Conservation (phyloP, 2,329 filamentous ascomycete species). For the Diaporthe sp. region DNA sequence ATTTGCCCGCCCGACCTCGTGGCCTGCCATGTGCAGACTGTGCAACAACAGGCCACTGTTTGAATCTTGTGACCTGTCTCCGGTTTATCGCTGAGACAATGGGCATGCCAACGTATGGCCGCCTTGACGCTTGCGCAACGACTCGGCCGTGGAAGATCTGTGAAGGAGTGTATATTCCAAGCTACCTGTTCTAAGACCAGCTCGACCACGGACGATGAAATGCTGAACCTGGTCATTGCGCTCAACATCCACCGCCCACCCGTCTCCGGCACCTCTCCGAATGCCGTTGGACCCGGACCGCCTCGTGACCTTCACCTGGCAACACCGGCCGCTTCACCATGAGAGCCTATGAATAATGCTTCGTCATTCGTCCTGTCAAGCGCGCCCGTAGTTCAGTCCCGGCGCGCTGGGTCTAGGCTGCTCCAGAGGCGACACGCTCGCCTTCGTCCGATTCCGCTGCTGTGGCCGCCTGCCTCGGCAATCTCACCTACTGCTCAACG, state of each 20-base stretch:
- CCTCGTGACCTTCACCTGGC: conserved; percentile 21
- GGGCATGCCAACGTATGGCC: background rate
- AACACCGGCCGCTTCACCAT: conserved; percentile 21
- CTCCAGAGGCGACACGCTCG: background rate
- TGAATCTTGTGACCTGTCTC: background rate
- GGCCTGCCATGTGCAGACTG: background rate
- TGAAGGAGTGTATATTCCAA: background rate
- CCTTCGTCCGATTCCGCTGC: conserved; percentile 16
- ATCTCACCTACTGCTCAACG: conserved; percentile 5
- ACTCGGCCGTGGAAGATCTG: background rate
- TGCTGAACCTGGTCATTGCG: background rate
- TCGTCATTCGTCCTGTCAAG: conserved; percentile 21
- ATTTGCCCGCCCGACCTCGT: conserved; percentile 1
- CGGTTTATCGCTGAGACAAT: background rate
- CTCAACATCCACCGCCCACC: conserved; percentile 8
- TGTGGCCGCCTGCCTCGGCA: conserved; percentile 9
- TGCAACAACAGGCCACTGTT: background rate
- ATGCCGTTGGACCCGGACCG: background rate
- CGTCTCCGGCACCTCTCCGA: conserved; percentile 2
- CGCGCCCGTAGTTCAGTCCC: conserved; percentile 3
- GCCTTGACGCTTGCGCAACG: background rate
- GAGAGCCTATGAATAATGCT: background rate
- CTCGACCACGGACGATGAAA: background rate
- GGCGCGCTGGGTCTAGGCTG: background rate
- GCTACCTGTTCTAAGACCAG: background rate